These are phyloP conservation scores for Fallopia convolvulus DNA, from an alignment of 148 eudicot species.

Conservation along the genomic window DNA sequence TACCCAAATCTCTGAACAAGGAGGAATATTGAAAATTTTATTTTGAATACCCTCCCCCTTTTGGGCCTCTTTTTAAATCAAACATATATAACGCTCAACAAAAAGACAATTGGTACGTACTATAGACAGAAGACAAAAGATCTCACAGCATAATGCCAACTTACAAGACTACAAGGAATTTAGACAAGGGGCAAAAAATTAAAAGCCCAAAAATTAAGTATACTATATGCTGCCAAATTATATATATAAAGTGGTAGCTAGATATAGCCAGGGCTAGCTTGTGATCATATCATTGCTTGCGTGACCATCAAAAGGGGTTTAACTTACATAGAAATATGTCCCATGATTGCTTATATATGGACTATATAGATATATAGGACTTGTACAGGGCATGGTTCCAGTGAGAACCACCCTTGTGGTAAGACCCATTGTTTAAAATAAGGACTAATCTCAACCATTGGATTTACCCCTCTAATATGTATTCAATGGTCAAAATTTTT, in stretches of 20 bases:
- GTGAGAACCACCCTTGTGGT: too few species aligned
- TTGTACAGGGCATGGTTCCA: too few species aligned
- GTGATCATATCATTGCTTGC: background rate
- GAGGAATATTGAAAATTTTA: background rate
- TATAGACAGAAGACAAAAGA: background rate
- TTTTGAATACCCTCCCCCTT: background rate
- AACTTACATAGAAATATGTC: background rate
- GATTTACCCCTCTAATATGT: too few species aligned
- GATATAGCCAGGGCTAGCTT: background rate
- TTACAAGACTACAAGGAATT: background rate
- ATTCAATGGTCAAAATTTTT: too few species aligned
- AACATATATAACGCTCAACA: background rate
- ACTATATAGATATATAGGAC: background rate
- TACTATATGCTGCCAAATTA: too few species aligned
- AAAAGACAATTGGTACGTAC: background rate
- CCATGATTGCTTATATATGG: background rate
- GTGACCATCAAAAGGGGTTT: background rate
- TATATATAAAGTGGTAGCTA: too few species aligned
- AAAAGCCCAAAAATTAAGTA: background rate
- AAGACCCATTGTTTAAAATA: too few species aligned
- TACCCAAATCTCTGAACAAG: background rate
- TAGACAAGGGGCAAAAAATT: background rate
- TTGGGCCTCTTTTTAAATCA: background rate
- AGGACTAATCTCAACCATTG: too few species aligned
- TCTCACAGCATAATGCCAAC: background rate